A percentile compares a stretch with the other conserved stretches of the same genome.
These are phyloP conservation scores for Kodamaea anthophila DNA, from an alignment of 1,139 yeast genomes.

Conservation along the genomic window DNA sequence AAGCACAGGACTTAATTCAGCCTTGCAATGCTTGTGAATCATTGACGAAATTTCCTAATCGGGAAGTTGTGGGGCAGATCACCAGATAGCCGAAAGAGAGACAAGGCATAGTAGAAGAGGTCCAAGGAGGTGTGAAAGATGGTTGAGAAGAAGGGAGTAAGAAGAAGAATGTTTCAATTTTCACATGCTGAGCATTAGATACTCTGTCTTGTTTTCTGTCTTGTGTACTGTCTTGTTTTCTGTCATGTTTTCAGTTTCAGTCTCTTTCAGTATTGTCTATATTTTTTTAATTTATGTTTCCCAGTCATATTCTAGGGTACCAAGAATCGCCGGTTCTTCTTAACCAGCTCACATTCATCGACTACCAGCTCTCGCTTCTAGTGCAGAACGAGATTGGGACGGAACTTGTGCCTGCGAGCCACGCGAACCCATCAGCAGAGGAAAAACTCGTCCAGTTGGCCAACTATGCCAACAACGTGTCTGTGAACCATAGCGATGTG, in stretches of 20 bases:
- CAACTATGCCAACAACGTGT: constrained; percentile 23
- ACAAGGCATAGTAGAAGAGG: too few relatives aligned
- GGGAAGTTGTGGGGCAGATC: too few relatives aligned
- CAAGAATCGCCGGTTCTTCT: constrained; percentile 33
- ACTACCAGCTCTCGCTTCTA: constrained; percentile 34
- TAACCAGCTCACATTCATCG: constrained; percentile 34
- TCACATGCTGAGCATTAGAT: too few relatives aligned
- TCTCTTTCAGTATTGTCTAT: background rate
- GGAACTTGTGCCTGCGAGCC: constrained; percentile 20
- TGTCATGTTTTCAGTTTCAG: constrained; percentile 1
- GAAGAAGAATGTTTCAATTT: too few relatives aligned
- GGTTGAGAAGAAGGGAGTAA: too few relatives aligned
- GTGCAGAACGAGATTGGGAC: constrained; percentile 30
- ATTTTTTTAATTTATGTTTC: constrained; percentile 13
- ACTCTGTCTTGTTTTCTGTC: too few relatives aligned
- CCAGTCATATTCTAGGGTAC: constrained; percentile 27
- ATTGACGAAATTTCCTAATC: too few relatives aligned
- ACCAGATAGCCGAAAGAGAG: too few relatives aligned
- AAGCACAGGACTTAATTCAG: too few relatives aligned
- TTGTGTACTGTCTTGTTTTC: background rate
- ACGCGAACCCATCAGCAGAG: constrained; percentile 14
- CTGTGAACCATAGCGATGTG: constrained; percentile 22
- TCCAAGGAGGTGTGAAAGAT: too few relatives aligned
- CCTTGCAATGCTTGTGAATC: too few relatives aligned
- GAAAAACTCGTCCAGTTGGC: constrained; percentile 27